Percentiles rank a stretch among this genome's conserved stretches.
phyloP scores from a whole-genome alignment of 257 asterid genomes.

The Solanum tacnaense region DNA sequence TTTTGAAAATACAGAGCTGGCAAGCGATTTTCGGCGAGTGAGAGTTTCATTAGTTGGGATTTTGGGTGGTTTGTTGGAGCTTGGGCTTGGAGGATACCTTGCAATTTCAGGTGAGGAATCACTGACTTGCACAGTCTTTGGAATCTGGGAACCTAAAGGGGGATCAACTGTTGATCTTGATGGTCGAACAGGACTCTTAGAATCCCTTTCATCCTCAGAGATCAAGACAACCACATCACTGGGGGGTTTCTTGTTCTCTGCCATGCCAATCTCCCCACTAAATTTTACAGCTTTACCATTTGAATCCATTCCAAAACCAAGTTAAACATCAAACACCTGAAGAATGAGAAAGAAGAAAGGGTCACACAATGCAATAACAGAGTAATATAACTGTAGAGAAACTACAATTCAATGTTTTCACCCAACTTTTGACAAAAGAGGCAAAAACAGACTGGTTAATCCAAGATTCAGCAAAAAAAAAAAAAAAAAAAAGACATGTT shows the following conservation, averaged over 20 bases:
- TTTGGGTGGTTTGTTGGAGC: slow-evolving; percentile 64
- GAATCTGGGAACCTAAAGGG: slow-evolving; percentile 19
- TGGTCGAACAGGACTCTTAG: not conserved
- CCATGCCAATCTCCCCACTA: slow-evolving; percentile 45
- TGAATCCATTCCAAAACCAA: slow-evolving; percentile 18
- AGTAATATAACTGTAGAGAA: not conserved
- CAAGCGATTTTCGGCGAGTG: slow-evolving; percentile 39
- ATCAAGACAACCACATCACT: slow-evolving; percentile 41
- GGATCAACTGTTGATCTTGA: slow-evolving; percentile 16
- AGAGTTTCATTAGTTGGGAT: slow-evolving; percentile 43
- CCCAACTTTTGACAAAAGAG: not conserved
- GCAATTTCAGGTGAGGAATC: slow-evolving; percentile 50
- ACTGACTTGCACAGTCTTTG: slow-evolving; percentile 11
- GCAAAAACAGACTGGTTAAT: not conserved
- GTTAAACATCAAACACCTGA: slow-evolving; percentile 1
- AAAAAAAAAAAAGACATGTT: not conserved
- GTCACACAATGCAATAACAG: not conserved
- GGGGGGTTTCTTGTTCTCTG: slow-evolving; percentile 35
- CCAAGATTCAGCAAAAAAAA: not conserved
- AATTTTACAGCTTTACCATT: slow-evolving; percentile 13
- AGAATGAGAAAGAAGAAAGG: not conserved
- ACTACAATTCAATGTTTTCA: not conserved
- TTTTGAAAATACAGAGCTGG: slow-evolving; percentile 38
- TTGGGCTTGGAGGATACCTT: slow-evolving; percentile 34
- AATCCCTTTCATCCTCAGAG: slow-evolving; percentile 33